Base-by-base conservation (phyloP, 306 rosid species). In the Quercus mongolica region DNA sequence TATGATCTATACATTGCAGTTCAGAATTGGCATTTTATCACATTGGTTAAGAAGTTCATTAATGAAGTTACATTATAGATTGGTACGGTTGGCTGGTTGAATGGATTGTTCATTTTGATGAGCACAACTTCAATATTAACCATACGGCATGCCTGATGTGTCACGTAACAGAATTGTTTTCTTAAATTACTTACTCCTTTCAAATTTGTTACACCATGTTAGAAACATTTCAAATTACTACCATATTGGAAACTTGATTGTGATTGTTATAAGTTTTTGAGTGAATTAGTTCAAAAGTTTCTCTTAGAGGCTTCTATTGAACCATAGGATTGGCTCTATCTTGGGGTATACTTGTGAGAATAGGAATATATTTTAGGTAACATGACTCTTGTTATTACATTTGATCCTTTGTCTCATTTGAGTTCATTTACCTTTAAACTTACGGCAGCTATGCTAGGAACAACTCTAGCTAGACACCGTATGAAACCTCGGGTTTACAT, bases 401-500 rank as follows among this genome's bases (percentile, higher is more conserved):
- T 79, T 44, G 56, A 38, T 75, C 69, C 71, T 74, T 82, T 73
- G 2, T 57, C 72, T 76, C 73, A 31, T 61, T 68, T 71, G 71
- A 54, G 64, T 74, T 65, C 25, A 56, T 84, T 71, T 64, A 41
- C 56, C 68, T 72, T n/a, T 28, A 67, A 69, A 31, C 54, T 51
- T 62, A 74, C 79, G 46, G 28, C 91, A 94, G 97, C 89, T 69
- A 90, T 92, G 6, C 97, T 94, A 73, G 97, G 91, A 75, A 67
- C 72, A 31, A 85, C 92, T 78, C 81, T 94, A 69, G 74, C 78
- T 61, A 80, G 84, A 86, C 89, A 88, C 74, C 94, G 86, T 13
- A 41, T 5, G 46, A 92, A 90, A 75, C 88, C 91, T 79, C 93
- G 91, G 15, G 94, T 90, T 57, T 94, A 92, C 63, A 83, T 91